phyloP scores from a whole-genome alignment of 2,329 filamentous ascomycete genomes.

The Celoporthe dispersa region DNA sequence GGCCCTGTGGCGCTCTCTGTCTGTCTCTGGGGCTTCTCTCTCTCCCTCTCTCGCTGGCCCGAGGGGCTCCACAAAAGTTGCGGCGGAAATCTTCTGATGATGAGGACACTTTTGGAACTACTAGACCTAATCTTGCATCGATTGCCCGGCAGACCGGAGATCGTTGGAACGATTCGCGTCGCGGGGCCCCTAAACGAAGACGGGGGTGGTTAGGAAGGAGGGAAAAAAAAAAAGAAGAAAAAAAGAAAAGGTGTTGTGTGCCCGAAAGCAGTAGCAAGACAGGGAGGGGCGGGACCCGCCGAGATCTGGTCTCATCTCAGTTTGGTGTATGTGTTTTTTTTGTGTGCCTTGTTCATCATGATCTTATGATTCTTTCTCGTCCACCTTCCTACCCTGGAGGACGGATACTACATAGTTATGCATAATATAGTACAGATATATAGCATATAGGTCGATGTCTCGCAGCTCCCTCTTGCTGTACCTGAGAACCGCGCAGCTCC shows the following conservation, averaged over 20 bases:
- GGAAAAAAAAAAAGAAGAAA: no score
- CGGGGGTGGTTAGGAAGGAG: no score
- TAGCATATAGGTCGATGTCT: not conserved
- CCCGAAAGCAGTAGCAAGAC: not conserved
- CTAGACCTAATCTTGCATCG: not conserved
- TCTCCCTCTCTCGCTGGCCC: not conserved
- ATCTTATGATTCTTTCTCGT: not conserved
- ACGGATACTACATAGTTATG: not conserved
- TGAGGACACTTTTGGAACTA: slow-evolving; percentile 8
- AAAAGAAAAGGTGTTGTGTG: not conserved
- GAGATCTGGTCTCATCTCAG: slow-evolving; percentile 1
- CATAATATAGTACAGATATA: not conserved
- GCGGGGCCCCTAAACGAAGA: slow-evolving; percentile 9
- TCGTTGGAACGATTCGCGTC: slow-evolving; percentile 16
- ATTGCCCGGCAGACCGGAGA: slow-evolving; percentile 6
- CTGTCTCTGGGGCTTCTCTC: not conserved
- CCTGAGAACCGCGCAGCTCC: not conserved
- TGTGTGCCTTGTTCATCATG: not conserved
- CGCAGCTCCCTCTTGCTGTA: not conserved
- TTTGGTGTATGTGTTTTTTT: not conserved
- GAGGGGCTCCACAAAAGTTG: not conserved
- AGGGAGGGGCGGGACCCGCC: not conserved
- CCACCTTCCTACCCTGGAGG: not conserved
- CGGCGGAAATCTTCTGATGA: slow-evolving; percentile 16
- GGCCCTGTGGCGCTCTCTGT: not conserved